phyloP scores from a whole-genome alignment of 225 moss, liverwort and hornwort genomes.

The Climacium dendroides region DNA sequence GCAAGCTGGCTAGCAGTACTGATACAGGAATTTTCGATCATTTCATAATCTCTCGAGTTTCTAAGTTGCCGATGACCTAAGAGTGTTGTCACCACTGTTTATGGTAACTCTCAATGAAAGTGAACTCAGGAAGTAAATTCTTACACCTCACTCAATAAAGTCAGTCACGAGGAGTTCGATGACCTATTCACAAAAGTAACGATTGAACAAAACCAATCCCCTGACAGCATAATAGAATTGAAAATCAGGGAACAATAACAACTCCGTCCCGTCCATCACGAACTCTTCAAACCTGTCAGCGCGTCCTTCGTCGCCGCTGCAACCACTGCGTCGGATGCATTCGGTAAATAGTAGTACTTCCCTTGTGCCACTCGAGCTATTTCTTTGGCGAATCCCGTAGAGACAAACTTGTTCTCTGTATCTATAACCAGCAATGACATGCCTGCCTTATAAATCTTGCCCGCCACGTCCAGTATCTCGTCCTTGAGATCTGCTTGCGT shows the following conservation, averaged over 20 bases:
- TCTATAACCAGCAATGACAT: conserved; percentile 96
- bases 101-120: neutral
- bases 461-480: conserved; percentile 82
- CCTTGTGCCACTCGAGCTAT: conserved; percentile 88
- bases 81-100: neutral
- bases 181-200: neutral
- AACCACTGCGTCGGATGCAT: conserved; percentile 91
- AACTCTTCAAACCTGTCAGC: conserved; percentile 59
- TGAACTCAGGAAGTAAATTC: neutral
- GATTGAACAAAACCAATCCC: neutral
- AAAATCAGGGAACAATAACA: neutral
- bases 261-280: neutral
- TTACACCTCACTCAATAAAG: neutral
- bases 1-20: neutral
- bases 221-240: neutral
- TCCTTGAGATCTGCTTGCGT: conserved; percentile 75
- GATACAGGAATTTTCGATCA: neutral
- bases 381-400: conserved; percentile 98
- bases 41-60: neutral
- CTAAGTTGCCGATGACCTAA: neutral
- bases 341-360: conserved; percentile 95
- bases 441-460: conserved; percentile 83
- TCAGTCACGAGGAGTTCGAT: neutral
- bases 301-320: conserved; percentile 98
- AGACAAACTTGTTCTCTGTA: conserved; percentile 96